Evolutionary conservation across 805 yeast species (phyloP).

Genomic region (Lipomyces japonicus): DNA sequence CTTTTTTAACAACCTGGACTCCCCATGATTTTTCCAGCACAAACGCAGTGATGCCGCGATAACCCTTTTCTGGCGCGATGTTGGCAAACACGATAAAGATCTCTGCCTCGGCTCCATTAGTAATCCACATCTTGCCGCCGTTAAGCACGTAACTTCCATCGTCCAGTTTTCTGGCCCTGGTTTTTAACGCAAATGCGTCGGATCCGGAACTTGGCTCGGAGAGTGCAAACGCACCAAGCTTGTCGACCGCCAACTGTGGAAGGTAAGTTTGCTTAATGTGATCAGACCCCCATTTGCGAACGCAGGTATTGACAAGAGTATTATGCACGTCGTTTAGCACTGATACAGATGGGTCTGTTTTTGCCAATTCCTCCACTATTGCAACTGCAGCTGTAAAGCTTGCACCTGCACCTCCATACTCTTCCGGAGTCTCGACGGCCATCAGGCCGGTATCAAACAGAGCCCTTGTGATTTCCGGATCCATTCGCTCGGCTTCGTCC

Average conservation of each 20-base stretch:
- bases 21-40: slow-evolving; percentile 44
- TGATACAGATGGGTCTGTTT: slow-evolving; percentile 44
- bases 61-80: slow-evolving; percentile 42
- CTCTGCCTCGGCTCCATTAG: slow-evolving; percentile 45
- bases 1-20: slow-evolving; percentile 44
- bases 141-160: slow-evolving; percentile 42
- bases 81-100: slow-evolving; percentile 43
- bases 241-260: slow-evolving; percentile 39
- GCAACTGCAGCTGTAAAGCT: slow-evolving; percentile 45
- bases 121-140: slow-evolving; percentile 48
- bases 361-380: slow-evolving; percentile 46
- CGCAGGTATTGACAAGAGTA: slow-evolving; percentile 43
- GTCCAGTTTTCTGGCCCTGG: slow-evolving; percentile 39
- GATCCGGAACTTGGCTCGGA: slow-evolving; percentile 44
- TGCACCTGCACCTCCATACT: slow-evolving; percentile 46
- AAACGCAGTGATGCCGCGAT: slow-evolving; percentile 46
- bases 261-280: slow-evolving; percentile 40
- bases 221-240: slow-evolving; percentile 42
- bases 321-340: slow-evolving; percentile 47
- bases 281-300: slow-evolving; percentile 41
- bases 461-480: slow-evolving; percentile 33
- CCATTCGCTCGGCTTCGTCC: slow-evolving; percentile 41
- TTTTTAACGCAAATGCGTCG: slow-evolving; percentile 45
- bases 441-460: slow-evolving; percentile 43
- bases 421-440: slow-evolving; percentile 49